Conservation (phyloP, 176 grass and related monocot species). For the Aegilops umbellulata region DNA sequence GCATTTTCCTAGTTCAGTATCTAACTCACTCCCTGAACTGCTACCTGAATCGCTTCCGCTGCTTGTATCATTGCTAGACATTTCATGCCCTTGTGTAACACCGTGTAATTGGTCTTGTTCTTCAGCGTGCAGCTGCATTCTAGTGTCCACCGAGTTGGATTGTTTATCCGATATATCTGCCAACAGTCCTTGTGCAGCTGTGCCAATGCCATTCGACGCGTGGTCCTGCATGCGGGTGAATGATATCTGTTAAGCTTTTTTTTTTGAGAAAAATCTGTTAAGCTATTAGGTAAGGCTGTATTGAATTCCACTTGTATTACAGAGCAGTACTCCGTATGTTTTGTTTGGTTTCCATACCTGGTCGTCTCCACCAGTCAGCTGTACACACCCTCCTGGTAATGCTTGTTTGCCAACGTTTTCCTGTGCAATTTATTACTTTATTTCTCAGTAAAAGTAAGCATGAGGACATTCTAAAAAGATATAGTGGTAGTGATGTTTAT, state of each 20-base stretch:
- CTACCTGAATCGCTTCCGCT: slow-evolving; percentile 13
- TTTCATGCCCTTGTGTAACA: slow-evolving; percentile 5
- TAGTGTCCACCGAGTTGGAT: neutral
- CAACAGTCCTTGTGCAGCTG: neutral
- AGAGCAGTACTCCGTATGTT: neutral
- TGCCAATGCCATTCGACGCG: neutral
- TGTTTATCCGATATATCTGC: neutral
- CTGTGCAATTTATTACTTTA: neutral
- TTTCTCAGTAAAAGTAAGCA: neutral
- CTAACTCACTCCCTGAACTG: slow-evolving; percentile 15
- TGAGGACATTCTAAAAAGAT: neutral
- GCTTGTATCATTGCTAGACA: slow-evolving; percentile 14
- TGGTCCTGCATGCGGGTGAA: neutral
- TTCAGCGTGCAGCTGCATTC: neutral
- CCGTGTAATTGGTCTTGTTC: neutral
- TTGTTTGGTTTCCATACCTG: neutral
- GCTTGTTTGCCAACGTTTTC: neutral
- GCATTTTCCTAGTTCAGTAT: slow-evolving; percentile 24
- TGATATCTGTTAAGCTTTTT: neutral
- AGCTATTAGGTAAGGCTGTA: neutral
- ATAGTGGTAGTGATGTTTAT: neutral
- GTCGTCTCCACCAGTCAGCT: neutral
- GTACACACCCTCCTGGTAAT: neutral
- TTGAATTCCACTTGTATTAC: neutral
- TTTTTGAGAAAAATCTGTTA: too few relatives aligned